Base-by-base conservation (phyloP, 2,329 filamentous ascomycete genomes). In the Macrophomina phaseolina region DNA sequence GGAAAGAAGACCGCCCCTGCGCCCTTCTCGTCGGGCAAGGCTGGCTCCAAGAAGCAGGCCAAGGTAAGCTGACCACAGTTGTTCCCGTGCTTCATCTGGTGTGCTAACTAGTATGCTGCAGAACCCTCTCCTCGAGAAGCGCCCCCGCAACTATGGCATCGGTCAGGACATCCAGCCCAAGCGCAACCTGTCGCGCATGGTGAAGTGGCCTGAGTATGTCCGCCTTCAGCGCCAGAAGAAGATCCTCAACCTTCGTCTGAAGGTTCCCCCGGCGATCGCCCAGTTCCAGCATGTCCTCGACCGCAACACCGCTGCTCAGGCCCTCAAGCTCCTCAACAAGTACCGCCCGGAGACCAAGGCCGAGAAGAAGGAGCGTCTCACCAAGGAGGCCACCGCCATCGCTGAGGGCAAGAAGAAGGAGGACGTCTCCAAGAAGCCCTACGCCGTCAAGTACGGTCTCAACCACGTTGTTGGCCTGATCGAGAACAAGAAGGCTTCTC, bases 401-500 rank as follows among this genome's bases (percentile, higher is more conserved):
- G 90, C 93, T 82, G 94, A 98, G 84, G 95, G 96, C 84, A 97
- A 98, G 92, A 99, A 98, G 92, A 98, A 98, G 92, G 96, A 99
- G 89, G 94, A 97, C 77, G 93, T 95, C 81, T 91, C 89, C 91
- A 98, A 98, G 93, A 99, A 99, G 92, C 95, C 95, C 79, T 99
- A 97, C 86, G 86, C 91, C 74, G 94, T 95, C 89, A 99, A 99
- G 91, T 99, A 97, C 85, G 95, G 95, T 87, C 90, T 99, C 78
- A 99, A 99, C 91, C 95, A 99, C 88, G 95, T 99, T 68, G 78
- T 80, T 67, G 79, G 77, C 66, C 77, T 80, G 64, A 76, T 80
- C 67, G 78, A 80, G 90, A 97, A 97, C 89, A 99, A 99, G 93
- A 99, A 99, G 91, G 94, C 95, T 73, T 90, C 92, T 71, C 89